A percentile compares a stretch with the other conserved stretches of the same genome.
These are phyloP conservation scores for Aspergillus avenaceus DNA, from an alignment of 495 filamentous ascomycete genomes.

Conservation along the genomic window DNA sequence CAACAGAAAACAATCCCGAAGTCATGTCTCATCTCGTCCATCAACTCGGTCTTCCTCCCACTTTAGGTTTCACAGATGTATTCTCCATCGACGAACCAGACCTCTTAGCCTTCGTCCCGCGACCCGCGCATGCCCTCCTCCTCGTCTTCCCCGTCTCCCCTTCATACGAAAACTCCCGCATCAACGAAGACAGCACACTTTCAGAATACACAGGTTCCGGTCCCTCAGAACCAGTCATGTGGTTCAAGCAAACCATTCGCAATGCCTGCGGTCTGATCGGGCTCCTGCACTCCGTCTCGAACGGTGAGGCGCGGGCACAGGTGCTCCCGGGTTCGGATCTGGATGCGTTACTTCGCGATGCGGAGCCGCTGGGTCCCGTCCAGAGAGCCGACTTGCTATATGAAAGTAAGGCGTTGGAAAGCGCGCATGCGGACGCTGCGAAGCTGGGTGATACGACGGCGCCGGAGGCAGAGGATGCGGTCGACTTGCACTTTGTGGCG, in stretches of 20 bases:
- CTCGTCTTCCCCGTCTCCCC: slow-evolving; percentile 79
- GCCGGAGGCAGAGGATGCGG: slow-evolving; percentile 61
- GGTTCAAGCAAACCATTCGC: slow-evolving; percentile 89
- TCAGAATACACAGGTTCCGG: slow-evolving; percentile 49
- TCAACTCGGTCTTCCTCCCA: slow-evolving; percentile 65
- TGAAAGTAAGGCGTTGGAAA: slow-evolving; percentile 63
- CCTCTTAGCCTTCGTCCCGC: slow-evolving; percentile 73
- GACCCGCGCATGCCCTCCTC: slow-evolving; percentile 77
- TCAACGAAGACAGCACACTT: slow-evolving; percentile 56
- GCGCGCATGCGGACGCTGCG: slow-evolving; percentile 68
- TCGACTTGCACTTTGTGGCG: slow-evolving; percentile 79
- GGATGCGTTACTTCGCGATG: slow-evolving; percentile 41
- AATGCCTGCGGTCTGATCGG: slow-evolving; percentile 86
- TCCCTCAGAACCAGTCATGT: slow-evolving; percentile 61
- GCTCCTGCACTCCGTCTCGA: slow-evolving; percentile 67
- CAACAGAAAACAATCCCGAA: slow-evolving; percentile 65
- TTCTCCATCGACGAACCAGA: slow-evolving; percentile 77
- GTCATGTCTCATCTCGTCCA: slow-evolving; percentile 74
- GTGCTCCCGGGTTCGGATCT: slow-evolving; percentile 44
- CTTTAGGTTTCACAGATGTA: slow-evolving; percentile 74
- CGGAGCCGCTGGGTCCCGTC: slow-evolving; percentile 40
- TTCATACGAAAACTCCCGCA: slow-evolving; percentile 63
- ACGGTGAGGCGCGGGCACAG: slow-evolving; percentile 49
- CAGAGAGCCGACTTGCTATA: slow-evolving; percentile 70
- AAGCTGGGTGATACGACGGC: slow-evolving; percentile 67